A percentile compares a stretch with the other conserved stretches of the same genome.
Conservation (phyloP, 2,329 filamentous ascomycete genomes). For the Ampelomyces quisqualis region DNA sequence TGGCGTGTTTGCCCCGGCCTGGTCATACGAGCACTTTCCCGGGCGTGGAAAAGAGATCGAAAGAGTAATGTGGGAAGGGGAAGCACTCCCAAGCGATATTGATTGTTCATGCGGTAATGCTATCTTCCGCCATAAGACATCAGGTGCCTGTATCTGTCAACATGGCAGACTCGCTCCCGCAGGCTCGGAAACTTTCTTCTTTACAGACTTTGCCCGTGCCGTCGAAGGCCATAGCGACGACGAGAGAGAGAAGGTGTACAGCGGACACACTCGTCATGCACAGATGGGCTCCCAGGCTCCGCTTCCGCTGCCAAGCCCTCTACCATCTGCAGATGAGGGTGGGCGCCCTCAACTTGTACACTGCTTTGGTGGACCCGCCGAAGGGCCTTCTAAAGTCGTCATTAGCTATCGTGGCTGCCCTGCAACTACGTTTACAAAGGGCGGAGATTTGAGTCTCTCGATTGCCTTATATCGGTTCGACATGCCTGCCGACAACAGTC, state of each 20-base stretch:
- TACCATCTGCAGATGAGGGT: background rate
- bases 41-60: conserved; percentile 29
- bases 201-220: conserved; percentile 41
- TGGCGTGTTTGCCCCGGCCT: conserved; percentile 50
- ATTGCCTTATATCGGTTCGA: conserved; percentile 38
- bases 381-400: conserved; percentile 14
- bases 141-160: conserved; percentile 22
- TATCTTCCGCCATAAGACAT: conserved; percentile 25
- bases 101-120: conserved; percentile 40
- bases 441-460: conserved; percentile 5
- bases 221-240: conserved; percentile 27
- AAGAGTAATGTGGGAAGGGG: conserved; percentile 41
- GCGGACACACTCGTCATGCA: conserved; percentile 22
- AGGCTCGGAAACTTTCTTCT: conserved; percentile 43
- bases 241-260: conserved; percentile 12
- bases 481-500: conserved; percentile 31
- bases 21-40: conserved; percentile 51
- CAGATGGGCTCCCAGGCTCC: conserved; percentile 40
- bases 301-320: conserved; percentile 24
- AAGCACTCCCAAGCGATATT: conserved; percentile 23
- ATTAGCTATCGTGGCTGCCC: conserved; percentile 12
- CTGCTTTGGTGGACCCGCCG: conserved; percentile 12
- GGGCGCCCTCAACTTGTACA: conserved; percentile 10
- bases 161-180: conserved; percentile 34
- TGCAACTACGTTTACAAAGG: background rate